Evolutionary conservation across 306 rosid species (phyloP).

Genomic region (Pterocarpus macrocarpus): DNA sequence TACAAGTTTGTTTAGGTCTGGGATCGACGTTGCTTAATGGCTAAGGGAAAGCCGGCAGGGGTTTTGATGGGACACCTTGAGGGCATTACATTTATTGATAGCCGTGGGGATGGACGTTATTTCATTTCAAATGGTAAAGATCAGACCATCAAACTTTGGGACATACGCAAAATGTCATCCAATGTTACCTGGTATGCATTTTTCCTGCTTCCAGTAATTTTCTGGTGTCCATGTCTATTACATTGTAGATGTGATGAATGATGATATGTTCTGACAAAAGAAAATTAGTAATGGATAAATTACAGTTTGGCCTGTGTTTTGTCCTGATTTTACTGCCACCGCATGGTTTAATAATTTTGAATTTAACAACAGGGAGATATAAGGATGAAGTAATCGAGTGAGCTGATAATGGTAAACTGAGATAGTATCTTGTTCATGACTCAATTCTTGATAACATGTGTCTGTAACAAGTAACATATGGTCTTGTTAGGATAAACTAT

Average conservation of each 20-base stretch:
- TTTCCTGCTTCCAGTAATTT: neutral
- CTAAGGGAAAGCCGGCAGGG: constrained; percentile 79
- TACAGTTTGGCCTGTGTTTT: neutral
- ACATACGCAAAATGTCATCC: constrained; percentile 85
- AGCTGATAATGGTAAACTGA: constrained; percentile 18
- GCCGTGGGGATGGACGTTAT: constrained; percentile 92
- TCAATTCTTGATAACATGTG: constrained; percentile 21
- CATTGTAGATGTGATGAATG: neutral
- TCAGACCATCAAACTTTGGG: constrained; percentile 98
- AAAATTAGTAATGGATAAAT: neutral
- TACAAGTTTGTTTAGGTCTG: constrained; percentile 72
- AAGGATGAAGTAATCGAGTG: constrained; percentile 1
- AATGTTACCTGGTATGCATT: constrained; percentile 66
- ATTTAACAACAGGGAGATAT: neutral
- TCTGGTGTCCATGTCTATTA: constrained; percentile 17
- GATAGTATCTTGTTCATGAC: constrained; percentile 21
- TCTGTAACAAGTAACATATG: constrained; percentile 19
- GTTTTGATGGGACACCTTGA: constrained; percentile 85
- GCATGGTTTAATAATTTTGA: neutral
- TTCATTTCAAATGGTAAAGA: constrained; percentile 96
- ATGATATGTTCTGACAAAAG: neutral
- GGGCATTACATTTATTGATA: constrained; percentile 90
- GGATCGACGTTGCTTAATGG: constrained; percentile 87
- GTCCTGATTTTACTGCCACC: constrained; percentile 6
- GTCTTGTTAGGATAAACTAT: neutral